Evolutionary conservation across 1,284 basidiomycete genomes (phyloP).

Genomic region (Pholiota adiposa): DNA sequence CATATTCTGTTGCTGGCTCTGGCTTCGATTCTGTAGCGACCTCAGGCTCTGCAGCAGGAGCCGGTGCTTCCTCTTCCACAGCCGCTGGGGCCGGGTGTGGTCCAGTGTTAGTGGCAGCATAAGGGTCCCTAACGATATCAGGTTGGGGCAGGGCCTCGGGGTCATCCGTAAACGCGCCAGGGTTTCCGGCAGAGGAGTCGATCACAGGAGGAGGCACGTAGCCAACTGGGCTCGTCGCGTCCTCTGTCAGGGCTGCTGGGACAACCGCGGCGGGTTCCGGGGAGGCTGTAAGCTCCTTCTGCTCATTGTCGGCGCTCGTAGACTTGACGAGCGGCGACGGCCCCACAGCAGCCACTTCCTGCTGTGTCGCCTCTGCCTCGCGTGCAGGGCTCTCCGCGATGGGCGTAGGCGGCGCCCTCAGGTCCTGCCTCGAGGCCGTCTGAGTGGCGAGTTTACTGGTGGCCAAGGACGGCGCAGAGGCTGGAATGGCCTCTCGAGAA

Average conservation of each 20-base stretch:
- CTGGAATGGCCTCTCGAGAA: slow-evolving; percentile 24
- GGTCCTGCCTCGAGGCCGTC: slow-evolving; percentile 20
- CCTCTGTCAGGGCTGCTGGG: slow-evolving; percentile 3
- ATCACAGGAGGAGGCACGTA: slow-evolving; percentile 42
- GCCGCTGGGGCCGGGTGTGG: slow-evolving; percentile 2
- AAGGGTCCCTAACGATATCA: slow-evolving; percentile 34
- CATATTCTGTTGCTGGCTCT: not conserved
- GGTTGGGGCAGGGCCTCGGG: slow-evolving; percentile 39
- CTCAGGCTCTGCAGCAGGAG: not conserved
- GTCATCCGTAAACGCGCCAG: slow-evolving; percentile 48
- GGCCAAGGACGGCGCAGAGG: slow-evolving; percentile 24
- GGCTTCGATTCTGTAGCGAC: not conserved
- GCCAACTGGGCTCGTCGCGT: slow-evolving; percentile 29
- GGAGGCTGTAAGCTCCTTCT: not conserved
- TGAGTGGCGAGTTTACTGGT: not conserved
- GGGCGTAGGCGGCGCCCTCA: slow-evolving; percentile 43
- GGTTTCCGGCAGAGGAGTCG: slow-evolving; percentile 39
- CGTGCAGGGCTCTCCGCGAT: slow-evolving; percentile 60
- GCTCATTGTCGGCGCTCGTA: slow-evolving; percentile 4
- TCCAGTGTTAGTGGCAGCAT: slow-evolving; percentile 20
- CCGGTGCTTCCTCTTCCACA: not conserved
- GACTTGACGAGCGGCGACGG: slow-evolving; percentile 35
- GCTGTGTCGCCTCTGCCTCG: slow-evolving; percentile 43
- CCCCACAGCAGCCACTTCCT: slow-evolving; percentile 21
- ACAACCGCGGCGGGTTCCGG: slow-evolving; percentile 9